Conservation (phyloP, 192 early-diverging fungal species). For the Coemansia sp. region DNA sequence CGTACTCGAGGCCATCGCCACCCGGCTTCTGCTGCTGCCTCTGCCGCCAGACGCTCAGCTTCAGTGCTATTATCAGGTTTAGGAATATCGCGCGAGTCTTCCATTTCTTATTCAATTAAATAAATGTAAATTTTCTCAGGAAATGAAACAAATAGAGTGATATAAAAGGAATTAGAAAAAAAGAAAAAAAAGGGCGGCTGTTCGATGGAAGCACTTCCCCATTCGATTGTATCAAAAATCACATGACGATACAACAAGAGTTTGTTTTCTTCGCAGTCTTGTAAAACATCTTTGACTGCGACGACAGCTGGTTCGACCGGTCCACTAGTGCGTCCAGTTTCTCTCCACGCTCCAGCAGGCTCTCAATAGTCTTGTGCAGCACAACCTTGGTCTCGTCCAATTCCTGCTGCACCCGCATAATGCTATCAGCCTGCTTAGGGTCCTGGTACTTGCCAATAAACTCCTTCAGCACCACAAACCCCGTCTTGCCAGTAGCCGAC, state of each 20-base stretch:
- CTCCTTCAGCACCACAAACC: constrained; percentile 71
- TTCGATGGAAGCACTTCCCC: too few relatives aligned
- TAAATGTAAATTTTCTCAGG: too few relatives aligned
- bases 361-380: constrained; percentile 93
- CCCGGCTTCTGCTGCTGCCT: constrained; percentile 43
- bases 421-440: constrained; percentile 86
- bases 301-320: constrained; percentile 78
- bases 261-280: constrained; percentile 90
- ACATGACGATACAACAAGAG: constrained; percentile 54
- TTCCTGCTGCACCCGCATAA: constrained; percentile 92
- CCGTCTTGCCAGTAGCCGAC: constrained; percentile 43
- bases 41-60: constrained; percentile 42
- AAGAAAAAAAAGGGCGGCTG: neutral
- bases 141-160: neutral
- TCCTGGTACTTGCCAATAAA: constrained; percentile 86
- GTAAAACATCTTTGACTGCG: constrained; percentile 94
- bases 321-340: constrained; percentile 87
- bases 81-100: constrained; percentile 25
- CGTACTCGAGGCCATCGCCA: constrained; percentile 51
- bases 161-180: neutral
- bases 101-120: neutral
- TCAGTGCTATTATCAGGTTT: constrained; percentile 9
- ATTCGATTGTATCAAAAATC: neutral
- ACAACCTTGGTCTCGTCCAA: constrained; percentile 96
- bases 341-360: constrained; percentile 82